Conservation (phyloP, 2,329 filamentous ascomycete genomes). For the Colletotrichum incanum region DNA sequence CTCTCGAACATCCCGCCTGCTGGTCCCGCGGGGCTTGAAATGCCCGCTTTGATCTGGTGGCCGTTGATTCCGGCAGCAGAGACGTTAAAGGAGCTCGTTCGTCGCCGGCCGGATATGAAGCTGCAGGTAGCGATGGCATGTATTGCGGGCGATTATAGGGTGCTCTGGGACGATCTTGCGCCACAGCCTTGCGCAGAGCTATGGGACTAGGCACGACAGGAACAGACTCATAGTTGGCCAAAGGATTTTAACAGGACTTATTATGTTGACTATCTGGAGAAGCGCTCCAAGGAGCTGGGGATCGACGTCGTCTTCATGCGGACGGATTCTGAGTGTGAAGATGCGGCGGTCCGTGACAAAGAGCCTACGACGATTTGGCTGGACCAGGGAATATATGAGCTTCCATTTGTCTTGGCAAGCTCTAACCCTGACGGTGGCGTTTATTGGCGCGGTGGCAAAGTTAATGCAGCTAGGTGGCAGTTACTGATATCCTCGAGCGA, state of each 20-base stretch:
- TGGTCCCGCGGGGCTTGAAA: not conserved
- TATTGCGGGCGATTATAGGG: conserved; percentile 14
- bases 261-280: conserved; percentile 4
- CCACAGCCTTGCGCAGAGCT: conserved; percentile 5
- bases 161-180: conserved; percentile 2
- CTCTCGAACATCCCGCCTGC: conserved; percentile 41
- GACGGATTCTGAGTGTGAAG: not conserved
- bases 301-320: not conserved
- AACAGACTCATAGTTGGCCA: not conserved
- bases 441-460: not conserved
- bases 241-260: not conserved
- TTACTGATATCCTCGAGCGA: conserved; percentile 31
- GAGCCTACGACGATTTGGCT: conserved; percentile 25
- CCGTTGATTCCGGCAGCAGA: not conserved
- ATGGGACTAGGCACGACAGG: conserved; percentile 4
- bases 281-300: not conserved
- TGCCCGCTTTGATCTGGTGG: conserved; percentile 9
- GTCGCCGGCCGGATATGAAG: conserved; percentile 7
- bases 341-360: conserved; percentile 20
- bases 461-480: conserved; percentile 24
- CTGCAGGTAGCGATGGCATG: conserved; percentile 19
- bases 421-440: conserved; percentile 12
- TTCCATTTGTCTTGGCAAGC: not conserved
- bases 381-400: not conserved
- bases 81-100: conserved; percentile 13